Evolutionary conservation across 2,329 filamentous ascomycete species (phyloP).

Genomic region (Ilyonectria robusta): DNA sequence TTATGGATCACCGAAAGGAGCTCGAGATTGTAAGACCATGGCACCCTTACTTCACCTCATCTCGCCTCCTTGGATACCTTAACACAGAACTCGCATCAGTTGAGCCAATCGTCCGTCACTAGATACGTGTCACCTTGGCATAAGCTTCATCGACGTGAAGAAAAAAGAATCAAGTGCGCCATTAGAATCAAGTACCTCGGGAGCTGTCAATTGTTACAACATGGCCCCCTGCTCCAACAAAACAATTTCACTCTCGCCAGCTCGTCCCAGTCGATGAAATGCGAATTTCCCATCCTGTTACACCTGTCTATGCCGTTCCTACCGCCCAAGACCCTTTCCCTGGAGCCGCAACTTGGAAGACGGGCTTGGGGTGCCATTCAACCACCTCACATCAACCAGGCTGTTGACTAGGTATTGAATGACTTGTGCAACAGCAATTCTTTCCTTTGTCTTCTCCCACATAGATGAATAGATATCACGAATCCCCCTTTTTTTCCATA

Average conservation of each 20-base stretch:
- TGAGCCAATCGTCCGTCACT: neutral
- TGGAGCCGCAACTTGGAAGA: slow-evolving; percentile 25
- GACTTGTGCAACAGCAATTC: slow-evolving; percentile 20
- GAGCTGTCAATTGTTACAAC: slow-evolving; percentile 38
- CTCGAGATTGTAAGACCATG: slow-evolving; percentile 51
- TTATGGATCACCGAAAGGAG: slow-evolving; percentile 49
- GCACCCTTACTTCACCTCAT: neutral
- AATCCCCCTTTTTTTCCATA: slow-evolving; percentile 37
- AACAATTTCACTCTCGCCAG: slow-evolving; percentile 44
- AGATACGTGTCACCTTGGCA: slow-evolving; percentile 15
- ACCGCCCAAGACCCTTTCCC: slow-evolving; percentile 32
- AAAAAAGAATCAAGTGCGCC: slow-evolving; percentile 44
- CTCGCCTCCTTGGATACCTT: neutral
- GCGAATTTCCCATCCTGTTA: slow-evolving; percentile 48
- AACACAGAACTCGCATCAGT: neutral
- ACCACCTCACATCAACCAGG: neutral
- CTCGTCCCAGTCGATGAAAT: slow-evolving; percentile 47
- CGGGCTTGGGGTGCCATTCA: neutral
- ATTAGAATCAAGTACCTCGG: slow-evolving; percentile 42
- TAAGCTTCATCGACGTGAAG: slow-evolving; percentile 28
- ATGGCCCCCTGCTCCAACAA: slow-evolving; percentile 37
- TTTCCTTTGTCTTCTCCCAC: slow-evolving; percentile 20
- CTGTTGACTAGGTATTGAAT: slow-evolving; percentile 13
- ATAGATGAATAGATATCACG: slow-evolving; percentile 26
- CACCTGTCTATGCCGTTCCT: slow-evolving; percentile 49